A percentile compares a stretch with the other conserved stretches of the same genome.
Evolutionary conservation across 2,329 filamentous ascomycete genomes (phyloP).

Genomic region (Colletotrichum aenigma): DNA sequence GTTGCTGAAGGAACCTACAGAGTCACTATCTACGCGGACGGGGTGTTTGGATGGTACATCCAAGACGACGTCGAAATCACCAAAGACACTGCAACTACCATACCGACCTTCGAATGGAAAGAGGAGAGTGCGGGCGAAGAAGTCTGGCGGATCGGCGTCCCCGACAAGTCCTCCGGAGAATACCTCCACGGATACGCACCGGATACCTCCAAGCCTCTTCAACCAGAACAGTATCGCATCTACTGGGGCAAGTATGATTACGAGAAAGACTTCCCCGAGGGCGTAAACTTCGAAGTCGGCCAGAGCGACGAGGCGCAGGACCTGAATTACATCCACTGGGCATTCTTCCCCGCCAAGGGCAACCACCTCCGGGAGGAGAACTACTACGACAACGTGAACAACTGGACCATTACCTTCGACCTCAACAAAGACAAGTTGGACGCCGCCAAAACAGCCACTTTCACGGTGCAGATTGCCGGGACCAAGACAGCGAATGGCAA

Average conservation of each 20-base stretch:
- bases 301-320: constrained; percentile 51
- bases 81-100: constrained; percentile 40
- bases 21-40: constrained; percentile 65
- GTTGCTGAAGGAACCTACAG: constrained; percentile 64
- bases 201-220: constrained; percentile 51
- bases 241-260: constrained; percentile 69
- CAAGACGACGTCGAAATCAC: constrained; percentile 54
- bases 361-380: constrained; percentile 49
- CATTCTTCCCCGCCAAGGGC: constrained; percentile 61
- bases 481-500: constrained; percentile 66
- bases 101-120: constrained; percentile 47
- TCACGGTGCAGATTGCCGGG: constrained; percentile 67
- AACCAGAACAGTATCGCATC: constrained; percentile 62
- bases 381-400: constrained; percentile 55
- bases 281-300: constrained; percentile 62
- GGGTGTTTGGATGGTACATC: constrained; percentile 63
- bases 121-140: constrained; percentile 61
- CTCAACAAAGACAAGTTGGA: constrained; percentile 43
- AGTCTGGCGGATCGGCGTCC: constrained; percentile 65
- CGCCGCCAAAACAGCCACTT: constrained; percentile 56
- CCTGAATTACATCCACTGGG: constrained; percentile 71
- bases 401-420: constrained; percentile 64
- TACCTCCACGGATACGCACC: constrained; percentile 60
- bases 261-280: constrained; percentile 60
- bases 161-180: constrained; percentile 65